Evolutionary conservation across 208 protist species (phyloP).

Genomic region (Trypanosoma congolense): DNA sequence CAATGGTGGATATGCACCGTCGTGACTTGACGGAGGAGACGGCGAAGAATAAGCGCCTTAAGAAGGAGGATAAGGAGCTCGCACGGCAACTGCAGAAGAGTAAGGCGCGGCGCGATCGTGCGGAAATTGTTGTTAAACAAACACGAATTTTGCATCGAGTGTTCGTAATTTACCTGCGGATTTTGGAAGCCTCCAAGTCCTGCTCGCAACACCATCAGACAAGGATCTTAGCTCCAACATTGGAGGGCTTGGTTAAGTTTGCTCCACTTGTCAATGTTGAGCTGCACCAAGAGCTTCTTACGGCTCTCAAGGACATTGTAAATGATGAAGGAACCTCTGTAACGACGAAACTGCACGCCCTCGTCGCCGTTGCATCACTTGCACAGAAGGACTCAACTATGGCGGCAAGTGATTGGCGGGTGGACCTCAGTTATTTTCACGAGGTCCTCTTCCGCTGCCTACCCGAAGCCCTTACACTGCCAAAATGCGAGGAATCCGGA

Average conservation of each 20-base stretch:
- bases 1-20: constrained; percentile 88
- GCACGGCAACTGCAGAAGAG: constrained; percentile 88
- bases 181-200: constrained; percentile 80
- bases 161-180: constrained; percentile 89
- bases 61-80: constrained; percentile 90
- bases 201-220: constrained; percentile 82
- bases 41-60: constrained; percentile 87
- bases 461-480: constrained; percentile 71
- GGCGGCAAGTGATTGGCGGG: constrained; percentile 79
- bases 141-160: constrained; percentile 84
- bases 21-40: constrained; percentile 86
- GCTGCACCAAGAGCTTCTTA: constrained; percentile 85
- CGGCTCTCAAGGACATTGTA: constrained; percentile 85
- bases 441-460: constrained; percentile 87
- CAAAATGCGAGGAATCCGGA: constrained; percentile 37
- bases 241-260: constrained; percentile 90
- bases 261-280: constrained; percentile 88
- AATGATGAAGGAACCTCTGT: constrained; percentile 72
- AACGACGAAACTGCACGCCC: constrained; percentile 83
- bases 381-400: constrained; percentile 82
- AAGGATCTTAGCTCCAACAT: constrained; percentile 82
- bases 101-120: constrained; percentile 82
- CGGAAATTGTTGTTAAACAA: constrained; percentile 84
- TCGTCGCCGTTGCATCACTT: constrained; percentile 83
- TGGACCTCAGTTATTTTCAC: constrained; percentile 91